Percentiles rank a stretch among this genome's conserved stretches.
These are phyloP conservation scores for Balakata baccata DNA, from an alignment of 345 rosid species.

Conservation along the genomic window DNA sequence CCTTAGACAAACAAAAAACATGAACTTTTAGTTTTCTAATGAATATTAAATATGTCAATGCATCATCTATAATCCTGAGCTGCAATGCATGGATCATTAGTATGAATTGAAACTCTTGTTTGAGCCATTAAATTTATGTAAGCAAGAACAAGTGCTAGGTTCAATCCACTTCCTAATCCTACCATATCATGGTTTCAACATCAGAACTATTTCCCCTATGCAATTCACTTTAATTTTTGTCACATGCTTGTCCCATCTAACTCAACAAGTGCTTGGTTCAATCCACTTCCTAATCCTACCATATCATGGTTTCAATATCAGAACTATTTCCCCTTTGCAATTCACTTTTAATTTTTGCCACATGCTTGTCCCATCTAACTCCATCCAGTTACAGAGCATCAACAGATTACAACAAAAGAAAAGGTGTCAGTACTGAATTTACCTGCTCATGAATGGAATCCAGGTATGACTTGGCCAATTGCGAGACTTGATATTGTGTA, in stretches of 20 bases:
- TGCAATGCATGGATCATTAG: not conserved
- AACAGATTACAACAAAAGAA: not conserved
- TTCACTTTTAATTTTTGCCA: not conserved
- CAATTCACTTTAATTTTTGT: not conserved
- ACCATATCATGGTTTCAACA: too few species aligned
- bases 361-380: conserved; percentile 1
- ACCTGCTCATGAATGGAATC: conserved; percentile 94
- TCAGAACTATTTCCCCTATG: not conserved
- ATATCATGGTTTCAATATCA: not conserved
- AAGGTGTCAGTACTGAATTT: conserved; percentile 15
- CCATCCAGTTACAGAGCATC: conserved; percentile 3
- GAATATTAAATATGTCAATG: not conserved
- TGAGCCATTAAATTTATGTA: not conserved
- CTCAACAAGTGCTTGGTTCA: too few species aligned
- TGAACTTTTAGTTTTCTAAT: not conserved
- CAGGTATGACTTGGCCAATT: conserved; percentile 86
- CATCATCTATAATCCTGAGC: not conserved
- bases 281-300: not conserved
- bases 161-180: not conserved
- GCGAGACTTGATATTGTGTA: conserved; percentile 69
- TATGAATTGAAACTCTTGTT: not conserved
- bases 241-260: conserved; percentile 1
- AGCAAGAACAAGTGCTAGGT: not conserved
- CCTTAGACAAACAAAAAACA: conserved; percentile 7
- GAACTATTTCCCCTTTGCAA: not conserved